Conservation (phyloP, 257 asterid genomes). For the Lithospermum erythrorhizon region DNA sequence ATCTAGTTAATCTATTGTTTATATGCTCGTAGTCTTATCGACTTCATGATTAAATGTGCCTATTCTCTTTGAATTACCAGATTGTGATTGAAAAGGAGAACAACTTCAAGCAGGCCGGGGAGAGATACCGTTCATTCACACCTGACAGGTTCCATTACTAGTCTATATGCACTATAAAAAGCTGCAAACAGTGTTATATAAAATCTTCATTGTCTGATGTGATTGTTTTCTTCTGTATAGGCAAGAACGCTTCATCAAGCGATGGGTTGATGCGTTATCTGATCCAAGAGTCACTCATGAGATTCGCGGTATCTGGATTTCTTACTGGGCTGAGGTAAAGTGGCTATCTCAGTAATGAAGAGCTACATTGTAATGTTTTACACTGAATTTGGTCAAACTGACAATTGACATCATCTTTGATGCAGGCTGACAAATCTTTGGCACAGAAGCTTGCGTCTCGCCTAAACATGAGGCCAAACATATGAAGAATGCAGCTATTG, state of each 20-base stretch:
- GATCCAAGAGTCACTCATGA: conserved; percentile 23
- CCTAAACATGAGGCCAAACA: conserved; percentile 6
- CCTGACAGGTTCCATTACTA: conserved; percentile 17
- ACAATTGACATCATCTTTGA: background rate
- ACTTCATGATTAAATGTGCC: no score
- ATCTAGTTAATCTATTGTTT: no score
- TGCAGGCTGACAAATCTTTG: conserved; percentile 6
- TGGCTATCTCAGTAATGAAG: background rate
- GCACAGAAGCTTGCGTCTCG: conserved; percentile 3
- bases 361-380: no score
- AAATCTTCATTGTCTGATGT: background rate
- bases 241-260: conserved; percentile 23
- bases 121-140: conserved; percentile 23
- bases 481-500: background rate
- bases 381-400: background rate
- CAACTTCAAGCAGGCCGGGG: conserved; percentile 29
- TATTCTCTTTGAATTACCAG: conserved; percentile 1
- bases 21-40: background rate
- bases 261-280: conserved; percentile 22
- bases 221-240: conserved; percentile 8
- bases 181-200: background rate
- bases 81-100: conserved; percentile 22
- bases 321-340: conserved; percentile 26
- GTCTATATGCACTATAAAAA: background rate
- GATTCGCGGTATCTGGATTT: conserved; percentile 24